Base-by-base conservation (phyloP, 805 yeast genomes). In the Barnettozyma populi region DNA sequence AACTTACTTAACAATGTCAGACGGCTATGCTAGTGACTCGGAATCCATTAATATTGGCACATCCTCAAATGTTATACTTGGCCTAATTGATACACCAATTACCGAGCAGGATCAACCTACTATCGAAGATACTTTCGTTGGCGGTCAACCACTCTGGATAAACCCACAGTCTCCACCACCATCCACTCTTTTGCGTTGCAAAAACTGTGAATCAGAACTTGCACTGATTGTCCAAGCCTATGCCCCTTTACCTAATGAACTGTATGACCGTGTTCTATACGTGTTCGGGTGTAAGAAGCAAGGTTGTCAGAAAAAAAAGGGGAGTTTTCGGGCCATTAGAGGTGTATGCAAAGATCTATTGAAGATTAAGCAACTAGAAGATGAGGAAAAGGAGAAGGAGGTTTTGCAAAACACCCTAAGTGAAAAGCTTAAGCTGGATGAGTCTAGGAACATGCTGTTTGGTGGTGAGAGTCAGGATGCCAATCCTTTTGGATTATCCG, bases 241-340 rank as follows among this genome's bases (percentile, higher is more conserved):
- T 65, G 84, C 96, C 0, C 95, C 95, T 1, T 65, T 90, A 37
- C 87, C 82, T 31, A 76, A 76, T 32, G 73, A 82, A 10, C 70
- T 80, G 37, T 89, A 90, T 60, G 96, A 88, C 57, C 77, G 99
- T 50, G 81, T 80, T 3, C 65, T 94, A 16, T 94, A 92, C 59
- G 74, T 94, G 0, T 86, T 92, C 62, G 80, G 82, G 2, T 94
- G 99, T 66, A 60, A 69, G 16, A 75, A 78, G 39, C 69, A 78
- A 20, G 55, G 66, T 0, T 94, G 99, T 63, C 75, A 84, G 40
- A 73, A 87, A 52, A 76, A 78, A 55, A 71, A 75, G 4, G 96
- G 96, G 5, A 71, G 86, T 1, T 71, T 90, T 2, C 78, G 85
- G 54, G 90, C 88, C 25, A 70, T 94, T 44, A 73, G 97, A 61